These are phyloP conservation scores for Xylaria curta DNA, from an alignment of 495 filamentous ascomycete species.

Conservation along the genomic window DNA sequence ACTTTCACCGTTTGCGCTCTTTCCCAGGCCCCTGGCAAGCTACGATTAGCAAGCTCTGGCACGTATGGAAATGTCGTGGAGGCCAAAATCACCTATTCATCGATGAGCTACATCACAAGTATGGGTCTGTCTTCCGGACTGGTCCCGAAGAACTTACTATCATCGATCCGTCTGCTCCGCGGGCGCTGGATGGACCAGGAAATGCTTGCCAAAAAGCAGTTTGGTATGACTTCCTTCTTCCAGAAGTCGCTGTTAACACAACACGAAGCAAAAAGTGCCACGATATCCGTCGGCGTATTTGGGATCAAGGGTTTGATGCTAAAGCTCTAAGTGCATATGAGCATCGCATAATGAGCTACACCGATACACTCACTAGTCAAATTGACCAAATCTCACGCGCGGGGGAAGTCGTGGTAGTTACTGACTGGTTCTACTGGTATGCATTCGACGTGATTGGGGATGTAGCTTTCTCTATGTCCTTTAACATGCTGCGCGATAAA, in stretches of 20 bases:
- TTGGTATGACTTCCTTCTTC: background rate
- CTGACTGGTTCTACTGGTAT: slow-evolving; percentile 45
- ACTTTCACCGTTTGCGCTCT: slow-evolving; percentile 51
- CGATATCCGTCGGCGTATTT: background rate
- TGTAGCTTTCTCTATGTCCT: slow-evolving; percentile 47
- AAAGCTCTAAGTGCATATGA: slow-evolving; percentile 37
- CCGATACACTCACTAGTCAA: slow-evolving; percentile 35
- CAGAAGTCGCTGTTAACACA: background rate
- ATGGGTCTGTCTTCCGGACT: slow-evolving; percentile 49
- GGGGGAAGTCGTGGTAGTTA: slow-evolving; percentile 26
- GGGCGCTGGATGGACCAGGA: background rate
- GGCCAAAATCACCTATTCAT: slow-evolving; percentile 46
- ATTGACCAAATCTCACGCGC: slow-evolving; percentile 30
- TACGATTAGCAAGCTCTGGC: slow-evolving; percentile 47
- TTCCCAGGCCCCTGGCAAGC: slow-evolving; percentile 55
- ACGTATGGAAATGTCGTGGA: slow-evolving; percentile 36
- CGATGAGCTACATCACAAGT: slow-evolving; percentile 39
- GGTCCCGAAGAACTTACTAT: slow-evolving; percentile 27
- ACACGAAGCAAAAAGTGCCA: slow-evolving; percentile 16
- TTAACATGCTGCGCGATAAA: slow-evolving; percentile 48
- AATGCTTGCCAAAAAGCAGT: background rate
- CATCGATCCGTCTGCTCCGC: background rate
- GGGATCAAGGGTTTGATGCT: slow-evolving; percentile 26
- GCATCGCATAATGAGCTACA: slow-evolving; percentile 34
- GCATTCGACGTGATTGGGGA: slow-evolving; percentile 55